Base-by-base conservation (phyloP, 2,329 filamentous ascomycete genomes). In the Curvularia lunata region DNA sequence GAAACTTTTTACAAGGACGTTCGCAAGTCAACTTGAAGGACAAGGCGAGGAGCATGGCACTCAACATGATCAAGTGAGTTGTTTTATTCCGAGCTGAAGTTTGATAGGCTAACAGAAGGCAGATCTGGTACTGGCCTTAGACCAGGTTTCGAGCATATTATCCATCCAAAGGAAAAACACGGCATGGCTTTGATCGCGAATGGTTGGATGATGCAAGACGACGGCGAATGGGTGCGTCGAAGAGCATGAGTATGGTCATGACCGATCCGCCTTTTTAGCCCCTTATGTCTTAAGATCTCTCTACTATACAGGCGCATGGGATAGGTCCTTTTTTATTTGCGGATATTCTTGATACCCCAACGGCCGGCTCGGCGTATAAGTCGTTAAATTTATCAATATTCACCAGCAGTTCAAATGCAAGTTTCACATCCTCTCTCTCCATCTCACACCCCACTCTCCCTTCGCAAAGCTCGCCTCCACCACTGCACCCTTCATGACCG, bases 401-500 rank as follows among this genome's bases (percentile, higher is more conserved):
- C 3, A 25, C 30, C 25, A 18, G 10, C 6, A 28, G 2, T 34
- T 16, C 16, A 6, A 16, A 9, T 19, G 12, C 21, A 19, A 13
- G 5, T 32, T 3, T 49, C 40, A 70, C 0, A 63, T 40, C 46
- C 66, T 66, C 56, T 86, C 84, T 58, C 85, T 78, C 84, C 84
- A 87, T 58, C 84, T 69, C 10, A 87, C 79, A 0, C 78, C 79
- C 85, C 84, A 88, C 45, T 87, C 81, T 0, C 85, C 85, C 62
- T 87, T 88, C 0, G 85, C 85, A 71, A 83, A 88, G 56, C 83
- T 84, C 3, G 84, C 80, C 68, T 88, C 85, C 0, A 87, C 84
- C 3, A 87, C 82, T 43, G 79, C 79, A 1, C 83, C 84, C 40
- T 80, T 78, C 84, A 87, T 86, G 2, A 87, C 75, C 7, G 84